A percentile compares a stretch with the other conserved stretches of the same genome.
Evolutionary conservation across 2,329 filamentous ascomycete genomes (phyloP).

Genomic region (Curvularia verruculosa): DNA sequence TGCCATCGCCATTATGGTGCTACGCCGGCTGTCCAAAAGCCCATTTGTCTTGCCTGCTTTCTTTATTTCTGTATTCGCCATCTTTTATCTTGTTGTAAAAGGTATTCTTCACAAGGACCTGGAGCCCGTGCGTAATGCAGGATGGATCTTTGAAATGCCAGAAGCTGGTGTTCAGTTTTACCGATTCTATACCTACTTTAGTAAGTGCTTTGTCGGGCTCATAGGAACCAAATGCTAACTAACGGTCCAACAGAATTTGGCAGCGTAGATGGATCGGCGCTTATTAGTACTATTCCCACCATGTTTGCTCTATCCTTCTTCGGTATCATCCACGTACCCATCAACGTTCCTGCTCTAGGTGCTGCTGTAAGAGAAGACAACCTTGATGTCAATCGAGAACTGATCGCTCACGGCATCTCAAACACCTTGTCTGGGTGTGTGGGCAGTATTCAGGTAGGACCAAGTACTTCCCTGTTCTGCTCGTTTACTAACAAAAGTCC

Average conservation of each 20-base stretch:
- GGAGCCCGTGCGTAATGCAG: slow-evolving; percentile 69
- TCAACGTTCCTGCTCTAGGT: slow-evolving; percentile 93
- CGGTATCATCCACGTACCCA: slow-evolving; percentile 93
- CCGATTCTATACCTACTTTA: slow-evolving; percentile 95
- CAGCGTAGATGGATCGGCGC: slow-evolving; percentile 80
- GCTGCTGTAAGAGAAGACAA: slow-evolving; percentile 92
- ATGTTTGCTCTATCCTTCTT: slow-evolving; percentile 99
- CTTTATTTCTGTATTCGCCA: slow-evolving; percentile 76
- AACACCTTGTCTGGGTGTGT: slow-evolving; percentile 86
- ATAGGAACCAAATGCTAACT: slow-evolving; percentile 6
- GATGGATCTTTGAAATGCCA: slow-evolving; percentile 92
- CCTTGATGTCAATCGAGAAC: slow-evolving; percentile 85
- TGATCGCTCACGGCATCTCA: slow-evolving; percentile 90
- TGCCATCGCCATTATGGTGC: slow-evolving; percentile 75
- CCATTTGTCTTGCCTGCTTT: slow-evolving; percentile 87
- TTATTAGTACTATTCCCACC: slow-evolving; percentile 83
- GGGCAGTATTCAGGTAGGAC: slow-evolving; percentile 75
- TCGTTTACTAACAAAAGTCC: slow-evolving; percentile 25
- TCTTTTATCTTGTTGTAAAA: slow-evolving; percentile 80
- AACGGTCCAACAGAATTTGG: slow-evolving; percentile 71
- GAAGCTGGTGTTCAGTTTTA: slow-evolving; percentile 90
- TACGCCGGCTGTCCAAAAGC: slow-evolving; percentile 77
- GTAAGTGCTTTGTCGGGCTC: slow-evolving; percentile 58
- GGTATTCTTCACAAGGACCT: slow-evolving; percentile 71
- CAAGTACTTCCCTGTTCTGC: fast-evolving